Conservation (phyloP, 2,329 filamentous ascomycete genomes). For the Fusarium chaquense region DNA sequence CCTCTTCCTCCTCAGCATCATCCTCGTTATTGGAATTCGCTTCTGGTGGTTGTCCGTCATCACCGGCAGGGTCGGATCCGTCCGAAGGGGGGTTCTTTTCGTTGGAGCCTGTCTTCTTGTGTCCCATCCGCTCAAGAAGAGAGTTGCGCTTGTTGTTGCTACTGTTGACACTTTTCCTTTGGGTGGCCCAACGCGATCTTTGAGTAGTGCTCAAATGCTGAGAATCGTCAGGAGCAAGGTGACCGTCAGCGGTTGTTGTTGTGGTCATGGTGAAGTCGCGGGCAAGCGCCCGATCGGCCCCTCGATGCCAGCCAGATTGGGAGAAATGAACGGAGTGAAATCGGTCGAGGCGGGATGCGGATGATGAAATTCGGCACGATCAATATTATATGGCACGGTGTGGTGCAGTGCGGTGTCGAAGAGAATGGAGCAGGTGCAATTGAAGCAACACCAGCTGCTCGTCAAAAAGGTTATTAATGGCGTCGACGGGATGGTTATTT, state of each 20-base stretch:
- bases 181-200: slow-evolving; percentile 95
- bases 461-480: slow-evolving; percentile 28
- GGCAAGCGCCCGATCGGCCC: slow-evolving; percentile 56
- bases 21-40: slow-evolving; percentile 51
- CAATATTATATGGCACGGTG: slow-evolving; percentile 2
- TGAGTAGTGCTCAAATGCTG: slow-evolving; percentile 63
- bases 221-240: slow-evolving; percentile 37
- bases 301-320: slow-evolving; percentile 54
- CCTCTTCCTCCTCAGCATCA: slow-evolving; percentile 56
- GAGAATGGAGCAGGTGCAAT: slow-evolving; percentile 43
- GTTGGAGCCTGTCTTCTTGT: slow-evolving; percentile 68
- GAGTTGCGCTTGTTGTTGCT: slow-evolving; percentile 84
- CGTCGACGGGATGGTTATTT: slow-evolving; percentile 14
- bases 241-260: slow-evolving; percentile 48
- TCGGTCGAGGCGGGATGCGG: slow-evolving; percentile 29
- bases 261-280: slow-evolving; percentile 54
- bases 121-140: slow-evolving; percentile 81
- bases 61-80: slow-evolving; percentile 44
- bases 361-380: slow-evolving; percentile 3
- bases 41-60: slow-evolving; percentile 45
- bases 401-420: slow-evolving; percentile 15
- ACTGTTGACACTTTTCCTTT: slow-evolving; percentile 80
- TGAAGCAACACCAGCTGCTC: slow-evolving; percentile 42
- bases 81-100: slow-evolving; percentile 74
- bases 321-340: slow-evolving; percentile 34